Base-by-base conservation (phyloP, 1,284 basidiomycete species). In the Boletus smithii region DNA sequence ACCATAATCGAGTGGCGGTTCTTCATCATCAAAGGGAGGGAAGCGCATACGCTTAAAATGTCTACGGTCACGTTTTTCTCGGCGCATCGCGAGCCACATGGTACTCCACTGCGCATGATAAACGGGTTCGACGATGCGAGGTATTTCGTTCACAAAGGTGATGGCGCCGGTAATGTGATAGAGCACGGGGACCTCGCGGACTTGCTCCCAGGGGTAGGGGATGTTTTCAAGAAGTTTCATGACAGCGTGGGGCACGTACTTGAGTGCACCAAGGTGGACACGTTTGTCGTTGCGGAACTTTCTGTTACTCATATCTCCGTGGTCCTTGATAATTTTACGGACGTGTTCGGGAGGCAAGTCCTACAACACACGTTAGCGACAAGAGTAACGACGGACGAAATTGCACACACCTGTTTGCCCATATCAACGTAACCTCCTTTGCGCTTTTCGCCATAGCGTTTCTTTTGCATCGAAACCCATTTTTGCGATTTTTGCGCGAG, bases 1-100 rank as follows among this genome's bases (percentile, higher is more conserved):
- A 49, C 94, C 95, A 62, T 98, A 98, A 68, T 98, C 95, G 67
- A 97, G 80, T 10, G 95, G 94, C 11, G 94, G 97, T 66, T 99
- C 97, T 72, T 99, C 97, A 63, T 99, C 97, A 62, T 99, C 97
- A 63, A 99, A 99, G 0, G 97, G 97, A 30, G 97, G 97, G 74
- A 99, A 99, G n/a, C 97, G 86, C 95, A 99, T 99, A 44, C 97
- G 91, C 75, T 99, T 99, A 75, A 99, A 99, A 69, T 99, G 97
- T 45, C 97, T 79, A 64, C 97, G 90, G 69, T 99, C 97, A 50
- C 97, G 85, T 77, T 99, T 99, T 74, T 99, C 97, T 57, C 97
- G 77, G 57, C 97, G 81, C 97, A 99, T 99, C 17, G 97, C 95
- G 31, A 99, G 77, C 97, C 97, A 99, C 97, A 99, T 99, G 4